phyloP scores from a whole-genome alignment of 108 stramenopile genomes.

The Heterococcus sp. region DNA sequence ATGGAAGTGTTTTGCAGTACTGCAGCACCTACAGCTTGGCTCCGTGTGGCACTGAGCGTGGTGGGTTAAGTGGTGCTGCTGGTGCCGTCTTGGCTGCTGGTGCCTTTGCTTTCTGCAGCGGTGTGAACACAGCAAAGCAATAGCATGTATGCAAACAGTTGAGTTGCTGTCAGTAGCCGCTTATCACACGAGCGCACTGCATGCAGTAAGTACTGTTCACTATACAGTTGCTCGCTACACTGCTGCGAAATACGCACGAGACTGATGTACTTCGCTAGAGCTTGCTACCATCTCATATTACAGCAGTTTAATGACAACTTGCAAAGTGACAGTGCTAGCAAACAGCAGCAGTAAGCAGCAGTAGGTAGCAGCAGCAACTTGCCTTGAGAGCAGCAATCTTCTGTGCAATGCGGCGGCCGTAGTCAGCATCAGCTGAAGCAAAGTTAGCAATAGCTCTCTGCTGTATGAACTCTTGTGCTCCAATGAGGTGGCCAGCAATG shows the following conservation, averaged over 20 bases:
- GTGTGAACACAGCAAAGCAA: not conserved
- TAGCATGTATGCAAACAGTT: not conserved
- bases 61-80: slow-evolving; percentile 8
- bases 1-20: no score
- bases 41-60: not conserved
- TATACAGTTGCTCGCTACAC: no score
- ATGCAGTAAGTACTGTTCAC: no score
- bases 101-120: not conserved
- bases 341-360: not conserved
- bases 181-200: no score
- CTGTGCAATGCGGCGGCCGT: slow-evolving; percentile 35
- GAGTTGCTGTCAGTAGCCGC: no score
- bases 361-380: no score
- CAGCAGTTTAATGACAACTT: not conserved
- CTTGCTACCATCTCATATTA: no score
- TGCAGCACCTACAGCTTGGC: no score
- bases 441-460: slow-evolving; percentile 63
- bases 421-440: slow-evolving; percentile 58
- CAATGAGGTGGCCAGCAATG: slow-evolving; percentile 56
- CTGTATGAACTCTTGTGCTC: slow-evolving; percentile 61
- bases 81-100: not conserved
- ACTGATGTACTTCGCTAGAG: no score
- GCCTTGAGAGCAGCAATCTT: slow-evolving; percentile 34
- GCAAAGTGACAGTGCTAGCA: not conserved
- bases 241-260: no score